These are phyloP conservation scores for Metschnikowia lochheadii DNA, from an alignment of 805 yeast species.

Conservation along the genomic window DNA sequence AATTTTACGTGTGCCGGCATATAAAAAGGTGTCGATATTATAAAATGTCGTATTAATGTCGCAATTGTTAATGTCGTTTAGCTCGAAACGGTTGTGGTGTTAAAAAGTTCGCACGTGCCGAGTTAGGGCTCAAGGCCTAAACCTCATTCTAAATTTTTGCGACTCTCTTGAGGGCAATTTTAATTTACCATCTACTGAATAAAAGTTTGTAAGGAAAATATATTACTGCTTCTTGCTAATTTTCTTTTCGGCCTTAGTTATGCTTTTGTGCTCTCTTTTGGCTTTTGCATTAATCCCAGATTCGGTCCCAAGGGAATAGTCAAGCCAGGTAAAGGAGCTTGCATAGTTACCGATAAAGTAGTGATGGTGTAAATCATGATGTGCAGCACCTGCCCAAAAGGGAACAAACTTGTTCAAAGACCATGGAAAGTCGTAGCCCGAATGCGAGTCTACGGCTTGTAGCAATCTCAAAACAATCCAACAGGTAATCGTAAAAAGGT, in stretches of 20 bases:
- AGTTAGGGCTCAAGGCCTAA: slow-evolving; percentile 4
- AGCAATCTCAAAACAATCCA: slow-evolving; percentile 88
- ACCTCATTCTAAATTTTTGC: not conserved
- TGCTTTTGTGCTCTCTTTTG: slow-evolving; percentile 44
- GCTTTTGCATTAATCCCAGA: slow-evolving; percentile 52
- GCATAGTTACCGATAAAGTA: slow-evolving; percentile 67
- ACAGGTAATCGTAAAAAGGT: slow-evolving; percentile 78
- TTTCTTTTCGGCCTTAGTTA: slow-evolving; percentile 34
- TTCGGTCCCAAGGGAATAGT: slow-evolving; percentile 48
- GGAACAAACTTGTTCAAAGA: slow-evolving; percentile 89
- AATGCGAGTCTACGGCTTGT: slow-evolving; percentile 97
- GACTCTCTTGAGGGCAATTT: not conserved
- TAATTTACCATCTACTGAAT: not conserved
- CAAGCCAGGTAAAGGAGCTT: slow-evolving; percentile 58
- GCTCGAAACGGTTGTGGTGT: not conserved
- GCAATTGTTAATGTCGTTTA: not conserved
- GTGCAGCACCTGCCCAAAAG: slow-evolving; percentile 98
- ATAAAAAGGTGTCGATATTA: not conserved
- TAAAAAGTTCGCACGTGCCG: slow-evolving; percentile 1
- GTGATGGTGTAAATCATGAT: slow-evolving; percentile 96
- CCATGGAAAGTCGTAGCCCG: slow-evolving; percentile 98
- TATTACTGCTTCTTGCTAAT: slow-evolving; percentile 20
- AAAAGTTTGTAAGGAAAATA: not conserved
- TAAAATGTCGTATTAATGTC: slow-evolving; percentile 13
- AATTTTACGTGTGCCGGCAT: slow-evolving; percentile 14